Percentiles rank a stretch among this genome's conserved stretches.
Evolutionary conservation across 768 basidiomycete species (phyloP).

Genomic region (Lentinula raphanica): DNA sequence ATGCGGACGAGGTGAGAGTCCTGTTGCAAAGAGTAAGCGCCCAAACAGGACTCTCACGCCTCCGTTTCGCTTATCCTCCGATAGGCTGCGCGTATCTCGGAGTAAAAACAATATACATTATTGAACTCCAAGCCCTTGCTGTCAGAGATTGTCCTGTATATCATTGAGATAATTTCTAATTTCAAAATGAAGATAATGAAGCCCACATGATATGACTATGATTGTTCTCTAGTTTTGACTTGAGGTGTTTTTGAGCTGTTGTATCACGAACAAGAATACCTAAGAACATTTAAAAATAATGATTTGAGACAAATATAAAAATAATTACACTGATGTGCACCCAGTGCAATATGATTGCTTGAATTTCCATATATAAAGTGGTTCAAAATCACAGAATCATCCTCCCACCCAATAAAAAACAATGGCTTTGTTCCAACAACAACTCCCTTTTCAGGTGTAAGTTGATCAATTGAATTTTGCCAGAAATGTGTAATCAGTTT

Average conservation of each 20-base stretch:
- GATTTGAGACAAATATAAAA: neutral
- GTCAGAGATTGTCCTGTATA: constrained; percentile 48
- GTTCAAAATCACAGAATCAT: constrained; percentile 39
- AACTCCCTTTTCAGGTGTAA: constrained; percentile 51
- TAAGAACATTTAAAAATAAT: constrained; percentile 18
- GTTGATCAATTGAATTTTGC: constrained; percentile 57
- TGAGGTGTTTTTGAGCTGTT: constrained; percentile 40
- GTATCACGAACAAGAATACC: constrained; percentile 70
- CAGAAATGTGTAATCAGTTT: constrained; percentile 58
- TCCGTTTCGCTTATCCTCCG: too few species aligned
- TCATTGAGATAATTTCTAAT: neutral
- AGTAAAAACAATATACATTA: constrained; percentile 34
- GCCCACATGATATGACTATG: constrained; percentile 55
- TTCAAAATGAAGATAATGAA: neutral
- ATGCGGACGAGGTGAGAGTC: too few species aligned
- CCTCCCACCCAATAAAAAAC: constrained; percentile 48
- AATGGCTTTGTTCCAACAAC: constrained; percentile 52
- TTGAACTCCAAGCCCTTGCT: constrained; percentile 67
- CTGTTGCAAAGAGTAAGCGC: too few species aligned
- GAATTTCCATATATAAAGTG: constrained; percentile 53
- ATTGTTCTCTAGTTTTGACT: constrained; percentile 44
- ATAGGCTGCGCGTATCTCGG: too few species aligned
- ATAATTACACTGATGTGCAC: constrained; percentile 58
- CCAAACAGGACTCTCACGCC: too few species aligned
- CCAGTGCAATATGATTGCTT: constrained; percentile 49